Percentiles rank a stretch among this genome's conserved stretches.
phyloP scores from a whole-genome alignment of 768 basidiomycete genomes.

The Lanmaoa rubissima region DNA sequence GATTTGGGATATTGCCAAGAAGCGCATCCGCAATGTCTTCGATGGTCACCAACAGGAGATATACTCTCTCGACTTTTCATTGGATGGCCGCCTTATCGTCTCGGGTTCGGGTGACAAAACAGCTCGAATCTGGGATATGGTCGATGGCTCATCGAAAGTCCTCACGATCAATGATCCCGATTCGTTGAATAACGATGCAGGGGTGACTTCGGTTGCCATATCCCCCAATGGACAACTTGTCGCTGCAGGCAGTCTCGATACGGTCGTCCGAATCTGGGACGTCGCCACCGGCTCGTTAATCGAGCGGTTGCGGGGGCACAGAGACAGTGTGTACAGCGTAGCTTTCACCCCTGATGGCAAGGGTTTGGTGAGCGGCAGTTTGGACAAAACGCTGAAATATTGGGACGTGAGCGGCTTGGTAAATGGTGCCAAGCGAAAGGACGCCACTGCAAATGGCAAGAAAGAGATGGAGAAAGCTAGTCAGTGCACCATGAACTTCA shows the following conservation, averaged over 20 bases:
- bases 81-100: constrained; percentile 82
- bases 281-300: constrained; percentile 61
- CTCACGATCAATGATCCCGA: constrained; percentile 49
- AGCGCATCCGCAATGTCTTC: constrained; percentile 75
- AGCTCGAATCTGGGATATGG: constrained; percentile 71
- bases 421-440: constrained; percentile 34
- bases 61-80: constrained; percentile 89
- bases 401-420: constrained; percentile 64
- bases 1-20: constrained; percentile 91
- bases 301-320: constrained; percentile 74
- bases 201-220: constrained; percentile 79
- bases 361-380: constrained; percentile 84
- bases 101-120: constrained; percentile 81
- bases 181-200: constrained; percentile 49
- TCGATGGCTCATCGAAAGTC: constrained; percentile 34
- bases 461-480: constrained; percentile 50
- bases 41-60: constrained; percentile 92
- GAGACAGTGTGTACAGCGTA: constrained; percentile 83
- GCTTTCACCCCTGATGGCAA: constrained; percentile 93
- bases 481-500: constrained; percentile 78
- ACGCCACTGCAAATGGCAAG: constrained; percentile 41
- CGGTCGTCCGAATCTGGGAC: constrained; percentile 80
- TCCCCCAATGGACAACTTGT: constrained; percentile 70
- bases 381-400: constrained; percentile 85
- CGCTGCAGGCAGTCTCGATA: constrained; percentile 70